Evolutionary conservation across 495 filamentous ascomycete genomes (phyloP).

Genomic region (Penicillium bovifimosum): DNA sequence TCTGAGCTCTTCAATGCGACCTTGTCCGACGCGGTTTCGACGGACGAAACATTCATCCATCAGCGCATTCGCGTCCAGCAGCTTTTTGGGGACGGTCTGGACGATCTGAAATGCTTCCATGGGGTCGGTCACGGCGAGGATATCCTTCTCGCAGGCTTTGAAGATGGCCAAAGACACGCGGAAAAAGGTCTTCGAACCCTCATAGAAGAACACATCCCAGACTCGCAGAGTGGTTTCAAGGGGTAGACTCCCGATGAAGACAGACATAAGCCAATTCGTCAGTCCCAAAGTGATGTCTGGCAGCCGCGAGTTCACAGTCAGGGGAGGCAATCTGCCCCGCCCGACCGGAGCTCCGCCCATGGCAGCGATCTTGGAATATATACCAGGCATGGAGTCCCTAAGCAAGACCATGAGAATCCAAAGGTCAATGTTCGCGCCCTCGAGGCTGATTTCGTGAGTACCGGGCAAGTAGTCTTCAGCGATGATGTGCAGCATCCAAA

Average conservation of each 20-base stretch:
- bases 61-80: conserved; percentile 75
- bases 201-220: conserved; percentile 95
- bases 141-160: conserved; percentile 80
- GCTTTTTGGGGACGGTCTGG: conserved; percentile 75
- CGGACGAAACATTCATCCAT: conserved; percentile 76
- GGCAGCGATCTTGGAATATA: conserved; percentile 85
- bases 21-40: conserved; percentile 76
- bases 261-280: conserved; percentile 98
- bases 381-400: conserved; percentile 72
- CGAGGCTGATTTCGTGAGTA: conserved; percentile 86
- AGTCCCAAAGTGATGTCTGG: conserved; percentile 89
- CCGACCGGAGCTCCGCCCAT: conserved; percentile 54
- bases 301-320: conserved; percentile 54
- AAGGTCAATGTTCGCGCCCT: conserved; percentile 91
- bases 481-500: conserved; percentile 92
- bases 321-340: conserved; percentile 30
- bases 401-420: conserved; percentile 85
- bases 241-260: conserved; percentile 88
- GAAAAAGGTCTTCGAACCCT: conserved; percentile 93
- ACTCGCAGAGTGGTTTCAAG: conserved; percentile 87
- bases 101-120: conserved; percentile 97
- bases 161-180: conserved; percentile 87
- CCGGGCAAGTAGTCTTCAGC: conserved; percentile 83
- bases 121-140: conserved; percentile 72
- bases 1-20: conserved; percentile 42